Base-by-base conservation (phyloP, 108 stramenopile species). In the Halocafeteria seosinensis region DNA sequence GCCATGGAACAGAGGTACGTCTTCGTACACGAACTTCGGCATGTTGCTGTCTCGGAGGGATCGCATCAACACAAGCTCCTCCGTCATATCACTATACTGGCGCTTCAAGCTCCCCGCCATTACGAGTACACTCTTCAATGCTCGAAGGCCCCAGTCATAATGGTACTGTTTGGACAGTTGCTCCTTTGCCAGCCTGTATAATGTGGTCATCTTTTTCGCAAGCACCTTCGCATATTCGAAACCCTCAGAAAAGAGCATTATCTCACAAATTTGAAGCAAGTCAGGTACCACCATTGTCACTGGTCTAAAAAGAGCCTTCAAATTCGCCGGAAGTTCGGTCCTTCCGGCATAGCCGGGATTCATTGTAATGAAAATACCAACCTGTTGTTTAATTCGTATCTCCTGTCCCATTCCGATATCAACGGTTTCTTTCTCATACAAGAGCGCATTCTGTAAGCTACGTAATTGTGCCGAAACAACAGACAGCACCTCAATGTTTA, bases 31-130 rank as follows among this genome's bases (percentile, higher is more conserved):
- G 65, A 78, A 84, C 66, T 84, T 84, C 61, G 83, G 83, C 81
- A 84, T 82, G 78, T 84, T 84, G 50, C 71, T 70, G 61, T 84
- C 83, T 11, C 83, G 77, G 26, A 84, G 62, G n/a, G 78, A 75
- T 5, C 83, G 74, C 83, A 84, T 84, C 37, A 84, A 73, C 61
- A 84, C 83, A 21, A 84, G 25, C 27, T 84, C 83, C 61, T 84
- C 83, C 13, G 76, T 67, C 74, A 84, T 76, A 11, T 82, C 81
- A 12, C 74, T 60, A 51, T 77, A 84, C 65, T 91, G 77, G 0
- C 96, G 83, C 70, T 98, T 98, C n/a, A 98, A 72, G n/a, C 88
- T 90, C 17, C 96, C 96, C 31, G 96, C 96, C 74, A 91, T 93
- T 12, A 98, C 92, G 1, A 98, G 77, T 27, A 98, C 79, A 11